Conservation (phyloP, 306 rosid species). For the Pyrus bretschneideri region DNA sequence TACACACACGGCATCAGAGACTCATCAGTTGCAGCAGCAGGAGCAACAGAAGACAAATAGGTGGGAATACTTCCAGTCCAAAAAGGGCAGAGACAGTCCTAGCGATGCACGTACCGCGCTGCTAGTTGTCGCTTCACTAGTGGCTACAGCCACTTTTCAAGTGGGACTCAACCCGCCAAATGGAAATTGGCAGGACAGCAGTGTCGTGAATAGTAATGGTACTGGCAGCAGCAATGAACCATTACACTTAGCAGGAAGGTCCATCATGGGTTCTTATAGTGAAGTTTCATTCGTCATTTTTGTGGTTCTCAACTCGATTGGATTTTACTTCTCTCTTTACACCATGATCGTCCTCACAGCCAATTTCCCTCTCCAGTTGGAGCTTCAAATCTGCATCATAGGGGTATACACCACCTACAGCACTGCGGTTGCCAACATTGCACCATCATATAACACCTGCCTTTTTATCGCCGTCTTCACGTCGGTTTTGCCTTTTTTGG, state of each 20-base stretch:
- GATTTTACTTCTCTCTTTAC: constrained; percentile 19
- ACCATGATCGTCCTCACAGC: constrained; percentile 15
- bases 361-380: constrained; percentile 20
- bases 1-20: not conserved
- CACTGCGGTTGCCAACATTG: not conserved
- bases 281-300: not conserved
- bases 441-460: not conserved
- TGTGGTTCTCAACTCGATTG: constrained; percentile 16
- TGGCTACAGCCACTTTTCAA: constrained; percentile 24
- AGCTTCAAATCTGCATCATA: constrained; percentile 1
- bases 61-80: constrained; percentile 23
- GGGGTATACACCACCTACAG: constrained; percentile 8
- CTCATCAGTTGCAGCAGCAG: too few species aligned
- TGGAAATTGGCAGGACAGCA: constrained; percentile 19
- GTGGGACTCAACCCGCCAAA: constrained; percentile 27
- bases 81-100: not conserved
- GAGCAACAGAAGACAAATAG: too few species aligned
- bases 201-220: not conserved
- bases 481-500: not conserved
- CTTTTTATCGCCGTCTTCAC: not conserved
- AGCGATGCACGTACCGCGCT: constrained; percentile 17
- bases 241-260: not conserved
- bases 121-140: constrained; percentile 18
- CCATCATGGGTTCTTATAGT: constrained; percentile 7
- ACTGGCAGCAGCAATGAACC: not conserved